Conservation (phyloP, 495 filamentous ascomycete species). For the Aspergillus sparsus region DNA sequence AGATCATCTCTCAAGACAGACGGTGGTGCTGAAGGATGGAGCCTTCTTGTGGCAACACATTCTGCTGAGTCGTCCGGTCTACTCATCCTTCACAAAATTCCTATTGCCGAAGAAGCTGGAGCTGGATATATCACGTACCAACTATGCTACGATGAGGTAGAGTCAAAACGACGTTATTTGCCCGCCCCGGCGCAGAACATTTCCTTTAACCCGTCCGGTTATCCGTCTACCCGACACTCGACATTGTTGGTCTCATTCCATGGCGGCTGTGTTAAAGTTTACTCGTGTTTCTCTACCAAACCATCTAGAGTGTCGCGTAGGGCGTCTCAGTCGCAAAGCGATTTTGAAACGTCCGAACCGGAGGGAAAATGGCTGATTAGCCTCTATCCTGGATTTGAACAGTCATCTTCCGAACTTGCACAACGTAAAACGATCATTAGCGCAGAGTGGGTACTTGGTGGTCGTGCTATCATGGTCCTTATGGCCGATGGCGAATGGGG, state of each 20-base stretch:
- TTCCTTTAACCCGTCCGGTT: conserved; percentile 69
- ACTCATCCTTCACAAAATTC: conserved; percentile 57
- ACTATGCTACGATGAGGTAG: conserved; percentile 45
- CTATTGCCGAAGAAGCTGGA: conserved; percentile 37
- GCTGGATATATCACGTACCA: conserved; percentile 29
- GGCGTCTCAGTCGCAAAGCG: conserved; percentile 29
- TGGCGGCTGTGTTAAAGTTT: conserved; percentile 69
- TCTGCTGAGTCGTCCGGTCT: conserved; percentile 68
- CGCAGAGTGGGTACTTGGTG: conserved; percentile 80
- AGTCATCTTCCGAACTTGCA: conserved; percentile 37
- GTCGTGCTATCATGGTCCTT: conserved; percentile 72
- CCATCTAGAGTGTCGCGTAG: conserved; percentile 30
- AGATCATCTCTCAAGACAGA: conserved; percentile 13
- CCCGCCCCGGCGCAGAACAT: conserved; percentile 65
- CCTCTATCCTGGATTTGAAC: conserved; percentile 66
- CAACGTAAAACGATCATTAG: conserved; percentile 76
- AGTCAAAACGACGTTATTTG: conserved; percentile 64
- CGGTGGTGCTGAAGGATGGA: conserved; percentile 42
- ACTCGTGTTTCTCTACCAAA: conserved; percentile 48
- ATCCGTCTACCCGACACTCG: conserved; percentile 58
- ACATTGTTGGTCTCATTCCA: conserved; percentile 67
- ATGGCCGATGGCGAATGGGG: conserved; percentile 90
- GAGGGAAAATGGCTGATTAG: conserved; percentile 65
- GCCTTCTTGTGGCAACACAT: conserved; percentile 60
- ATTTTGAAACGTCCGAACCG: conserved; percentile 36